Conservation (phyloP, 225 moss, liverwort and hornwort genomes). For the Sphagnum contortum region DNA sequence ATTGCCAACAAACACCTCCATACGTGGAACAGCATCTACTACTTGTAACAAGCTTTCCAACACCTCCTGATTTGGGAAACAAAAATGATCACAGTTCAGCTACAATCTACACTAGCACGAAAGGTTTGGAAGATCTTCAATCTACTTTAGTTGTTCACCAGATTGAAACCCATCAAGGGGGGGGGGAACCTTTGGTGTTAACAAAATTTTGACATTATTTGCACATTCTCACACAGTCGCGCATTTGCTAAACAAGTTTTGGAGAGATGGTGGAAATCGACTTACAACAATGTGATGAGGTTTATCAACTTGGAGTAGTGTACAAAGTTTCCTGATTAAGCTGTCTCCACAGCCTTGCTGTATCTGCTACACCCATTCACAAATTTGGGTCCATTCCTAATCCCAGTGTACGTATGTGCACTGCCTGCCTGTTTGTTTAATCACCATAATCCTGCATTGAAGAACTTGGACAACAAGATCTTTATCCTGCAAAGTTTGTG, state of each 20-base stretch:
- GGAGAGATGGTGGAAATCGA: neutral
- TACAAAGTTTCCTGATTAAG: conserved; percentile 29
- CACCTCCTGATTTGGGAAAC: conserved; percentile 44
- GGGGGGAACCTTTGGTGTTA: too few relatives aligned
- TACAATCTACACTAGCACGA: neutral
- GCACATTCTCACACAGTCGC: too few relatives aligned
- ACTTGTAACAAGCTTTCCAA: conserved; percentile 79
- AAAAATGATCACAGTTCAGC: neutral
- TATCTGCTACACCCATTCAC: too few relatives aligned
- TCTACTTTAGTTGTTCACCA: neutral
- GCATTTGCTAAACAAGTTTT: neutral
- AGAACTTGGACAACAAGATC: conserved; percentile 5
- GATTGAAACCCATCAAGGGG: neutral
- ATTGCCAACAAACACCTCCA: conserved; percentile 80
- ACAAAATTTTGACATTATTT: neutral
- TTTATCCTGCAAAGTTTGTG: neutral
- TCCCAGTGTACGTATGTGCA: too few relatives aligned
- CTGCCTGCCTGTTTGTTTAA: too few relatives aligned
- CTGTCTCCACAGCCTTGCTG: conserved; percentile 12
- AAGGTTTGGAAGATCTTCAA: neutral
- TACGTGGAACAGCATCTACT: conserved; percentile 71
- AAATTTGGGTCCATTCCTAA: too few relatives aligned
- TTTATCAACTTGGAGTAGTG: conserved; percentile 49
- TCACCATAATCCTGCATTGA: neutral
- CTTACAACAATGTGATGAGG: conserved; percentile 40